Evolutionary conservation across 2,329 filamentous ascomycete species (phyloP).

Genomic region (Clarireedia homoeocarpa): DNA sequence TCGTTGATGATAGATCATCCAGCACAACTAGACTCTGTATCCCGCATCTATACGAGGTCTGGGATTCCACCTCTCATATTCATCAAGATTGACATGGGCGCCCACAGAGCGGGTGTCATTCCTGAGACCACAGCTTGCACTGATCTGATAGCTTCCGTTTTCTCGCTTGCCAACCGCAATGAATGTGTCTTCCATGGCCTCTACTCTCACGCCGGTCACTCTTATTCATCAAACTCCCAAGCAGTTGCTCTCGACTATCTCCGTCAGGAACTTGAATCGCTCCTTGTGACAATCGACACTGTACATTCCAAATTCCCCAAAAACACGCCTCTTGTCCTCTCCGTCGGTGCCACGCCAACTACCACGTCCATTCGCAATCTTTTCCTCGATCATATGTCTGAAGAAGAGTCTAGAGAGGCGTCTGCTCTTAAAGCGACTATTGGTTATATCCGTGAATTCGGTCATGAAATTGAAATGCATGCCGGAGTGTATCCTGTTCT

Average conservation of each 20-base stretch:
- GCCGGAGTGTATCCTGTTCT: constrained; percentile 70
- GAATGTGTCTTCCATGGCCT: constrained; percentile 48
- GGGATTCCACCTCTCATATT: constrained; percentile 49
- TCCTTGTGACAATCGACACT: constrained; percentile 39
- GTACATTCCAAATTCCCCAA: constrained; percentile 20
- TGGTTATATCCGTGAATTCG: constrained; percentile 30
- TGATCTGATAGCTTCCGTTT: constrained; percentile 38
- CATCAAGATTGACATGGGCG: constrained; percentile 69
- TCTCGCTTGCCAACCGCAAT: constrained; percentile 36
- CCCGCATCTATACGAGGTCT: constrained; percentile 35
- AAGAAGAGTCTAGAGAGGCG: constrained; percentile 25
- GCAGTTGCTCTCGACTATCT: constrained; percentile 52
- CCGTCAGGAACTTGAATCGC: constrained; percentile 48
- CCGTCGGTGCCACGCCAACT: constrained; percentile 71
- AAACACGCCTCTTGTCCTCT: constrained; percentile 42
- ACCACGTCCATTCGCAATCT: constrained; percentile 58
- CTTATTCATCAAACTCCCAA: constrained; percentile 50
- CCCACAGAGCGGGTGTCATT: constrained; percentile 59
- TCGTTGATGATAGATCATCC: constrained; percentile 64
- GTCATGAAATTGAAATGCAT: constrained; percentile 57
- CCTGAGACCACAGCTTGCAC: constrained; percentile 40
- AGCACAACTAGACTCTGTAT: constrained; percentile 47
- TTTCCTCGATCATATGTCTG: constrained; percentile 24
- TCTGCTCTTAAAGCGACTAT: constrained; percentile 36
- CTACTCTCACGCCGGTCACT: constrained; percentile 68